Percentiles rank a stretch among this genome's conserved stretches.
Conservation (phyloP, 202 grass and related monocot species). For the Panicum virgatum region DNA sequence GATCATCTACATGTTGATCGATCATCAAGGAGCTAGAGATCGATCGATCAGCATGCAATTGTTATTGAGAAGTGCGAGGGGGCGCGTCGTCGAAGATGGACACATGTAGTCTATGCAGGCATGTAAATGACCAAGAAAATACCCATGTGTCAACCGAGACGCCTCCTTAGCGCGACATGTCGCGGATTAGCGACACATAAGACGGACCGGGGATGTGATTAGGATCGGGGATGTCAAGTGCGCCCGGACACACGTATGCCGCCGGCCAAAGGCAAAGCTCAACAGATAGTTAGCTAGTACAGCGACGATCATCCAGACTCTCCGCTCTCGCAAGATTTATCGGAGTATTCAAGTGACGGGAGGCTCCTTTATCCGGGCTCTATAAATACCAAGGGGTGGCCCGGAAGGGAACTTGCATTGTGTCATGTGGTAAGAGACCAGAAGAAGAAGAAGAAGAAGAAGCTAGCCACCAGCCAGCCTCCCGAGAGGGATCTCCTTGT, state of each 20-base stretch:
- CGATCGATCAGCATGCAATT: background rate
- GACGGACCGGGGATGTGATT: constrained; percentile 7
- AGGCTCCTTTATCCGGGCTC: background rate
- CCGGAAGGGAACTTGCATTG: constrained; percentile 10
- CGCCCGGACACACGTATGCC: constrained; percentile 44
- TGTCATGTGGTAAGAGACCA: constrained; percentile 28
- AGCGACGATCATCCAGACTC: background rate
- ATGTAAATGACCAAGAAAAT: background rate
- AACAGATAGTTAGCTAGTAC: background rate
- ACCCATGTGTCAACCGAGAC: constrained; percentile 28
- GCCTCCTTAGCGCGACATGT: constrained; percentile 14
- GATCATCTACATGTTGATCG: background rate
- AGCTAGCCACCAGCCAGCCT: background rate
- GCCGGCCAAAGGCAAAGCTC: no score
- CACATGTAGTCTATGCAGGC: constrained; percentile 14
- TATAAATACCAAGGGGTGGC: constrained; percentile 46
- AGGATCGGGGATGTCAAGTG: constrained; percentile 29
- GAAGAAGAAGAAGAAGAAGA: background rate
- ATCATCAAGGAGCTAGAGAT: background rate
- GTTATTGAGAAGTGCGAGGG: background rate
- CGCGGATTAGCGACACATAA: constrained; percentile 47
- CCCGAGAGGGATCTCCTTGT: constrained; percentile 10
- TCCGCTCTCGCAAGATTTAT: background rate
- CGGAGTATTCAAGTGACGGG: background rate
- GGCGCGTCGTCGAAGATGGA: constrained; percentile 2